Percentiles rank a stretch among this genome's conserved stretches.
Evolutionary conservation across 495 filamentous ascomycete species (phyloP).

Genomic region (Patellaria atrata): DNA sequence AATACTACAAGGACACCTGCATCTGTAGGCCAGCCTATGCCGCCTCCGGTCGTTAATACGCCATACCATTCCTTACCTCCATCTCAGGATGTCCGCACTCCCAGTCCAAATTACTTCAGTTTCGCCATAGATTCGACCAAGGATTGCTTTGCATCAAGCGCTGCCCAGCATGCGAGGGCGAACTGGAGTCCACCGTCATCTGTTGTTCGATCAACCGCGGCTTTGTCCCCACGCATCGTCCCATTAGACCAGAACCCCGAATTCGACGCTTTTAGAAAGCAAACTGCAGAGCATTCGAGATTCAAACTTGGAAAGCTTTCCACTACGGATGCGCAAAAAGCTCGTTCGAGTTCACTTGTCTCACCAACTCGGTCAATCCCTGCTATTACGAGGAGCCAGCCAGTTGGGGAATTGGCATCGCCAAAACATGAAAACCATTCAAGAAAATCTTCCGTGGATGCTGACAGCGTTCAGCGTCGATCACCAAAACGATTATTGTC

Average conservation of each 20-base stretch:
- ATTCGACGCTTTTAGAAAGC: constrained; percentile 61
- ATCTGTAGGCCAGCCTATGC: constrained; percentile 3
- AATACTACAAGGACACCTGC: constrained; percentile 3
- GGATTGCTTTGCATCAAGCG: constrained; percentile 45
- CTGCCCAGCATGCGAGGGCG: constrained; percentile 39
- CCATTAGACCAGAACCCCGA: constrained; percentile 57
- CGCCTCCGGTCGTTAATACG: constrained; percentile 10
- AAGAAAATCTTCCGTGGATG: not conserved
- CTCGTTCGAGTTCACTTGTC: too few relatives aligned
- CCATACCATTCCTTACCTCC: constrained; percentile 2
- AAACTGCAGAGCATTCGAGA: constrained; percentile 43
- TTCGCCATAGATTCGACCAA: constrained; percentile 45
- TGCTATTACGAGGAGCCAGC: too few relatives aligned
- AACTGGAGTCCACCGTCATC: constrained; percentile 61
- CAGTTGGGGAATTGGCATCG: too few relatives aligned
- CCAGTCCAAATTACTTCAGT: constrained; percentile 76
- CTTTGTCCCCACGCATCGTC: constrained; percentile 52
- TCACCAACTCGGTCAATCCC: too few relatives aligned
- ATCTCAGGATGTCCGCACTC: constrained; percentile 23
- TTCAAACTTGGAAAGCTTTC: constrained; percentile 14
- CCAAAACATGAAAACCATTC: too few relatives aligned
- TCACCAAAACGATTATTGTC: constrained; percentile 26
- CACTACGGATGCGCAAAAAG: too few relatives aligned
- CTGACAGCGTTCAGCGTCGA: constrained; percentile 17
- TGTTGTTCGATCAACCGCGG: constrained; percentile 50